phyloP scores from a whole-genome alignment of 345 rosid species.

The Arabidopsis thaliana region DNA sequence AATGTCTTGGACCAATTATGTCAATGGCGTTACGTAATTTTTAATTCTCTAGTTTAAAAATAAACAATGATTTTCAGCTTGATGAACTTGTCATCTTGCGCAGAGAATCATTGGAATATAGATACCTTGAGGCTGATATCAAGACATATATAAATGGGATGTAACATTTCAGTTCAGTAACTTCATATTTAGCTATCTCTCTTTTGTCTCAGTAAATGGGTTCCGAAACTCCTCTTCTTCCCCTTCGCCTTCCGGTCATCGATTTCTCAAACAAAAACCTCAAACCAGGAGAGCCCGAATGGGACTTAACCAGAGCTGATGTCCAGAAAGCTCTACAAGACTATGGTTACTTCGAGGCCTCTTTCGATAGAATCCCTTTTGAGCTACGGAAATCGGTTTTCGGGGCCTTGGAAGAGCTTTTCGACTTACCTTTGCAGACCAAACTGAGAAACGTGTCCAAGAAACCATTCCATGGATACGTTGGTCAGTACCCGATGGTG shows the following conservation, averaged over 20 bases:
- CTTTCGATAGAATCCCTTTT: slow-evolving; percentile 46
- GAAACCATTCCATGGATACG: slow-evolving; percentile 64
- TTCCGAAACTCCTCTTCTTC: slow-evolving; percentile 38
- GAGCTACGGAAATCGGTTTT: slow-evolving; percentile 49
- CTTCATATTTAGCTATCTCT: neutral
- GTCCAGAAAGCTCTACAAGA: slow-evolving; percentile 59
- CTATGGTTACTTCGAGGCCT: slow-evolving; percentile 72
- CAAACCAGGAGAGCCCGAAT: slow-evolving; percentile 52
- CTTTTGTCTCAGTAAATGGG: slow-evolving; percentile 48
- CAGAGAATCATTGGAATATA: slow-evolving; percentile 28
- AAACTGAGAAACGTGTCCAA: slow-evolving; percentile 55
- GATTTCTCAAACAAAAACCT: slow-evolving; percentile 51
- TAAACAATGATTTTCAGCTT: neutral
- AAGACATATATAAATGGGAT: neutral
- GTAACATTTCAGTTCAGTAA: slow-evolving; percentile 12
- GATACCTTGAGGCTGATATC: slow-evolving; percentile 21
- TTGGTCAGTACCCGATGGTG: slow-evolving; percentile 59
- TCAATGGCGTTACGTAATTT: too few species aligned
- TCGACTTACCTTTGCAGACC: slow-evolving; percentile 58
- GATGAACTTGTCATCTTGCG: slow-evolving; percentile 17
- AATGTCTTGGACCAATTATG: too few species aligned
- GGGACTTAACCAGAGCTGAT: slow-evolving; percentile 49
- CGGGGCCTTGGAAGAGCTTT: slow-evolving; percentile 54
- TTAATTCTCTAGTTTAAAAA: too few species aligned
- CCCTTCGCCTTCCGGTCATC: slow-evolving; percentile 49